A percentile compares a stretch with the other conserved stretches of the same genome.
Evolutionary conservation across 352 stramenopile species (phyloP).

Genomic region (Globisporangium cystogenes): DNA sequence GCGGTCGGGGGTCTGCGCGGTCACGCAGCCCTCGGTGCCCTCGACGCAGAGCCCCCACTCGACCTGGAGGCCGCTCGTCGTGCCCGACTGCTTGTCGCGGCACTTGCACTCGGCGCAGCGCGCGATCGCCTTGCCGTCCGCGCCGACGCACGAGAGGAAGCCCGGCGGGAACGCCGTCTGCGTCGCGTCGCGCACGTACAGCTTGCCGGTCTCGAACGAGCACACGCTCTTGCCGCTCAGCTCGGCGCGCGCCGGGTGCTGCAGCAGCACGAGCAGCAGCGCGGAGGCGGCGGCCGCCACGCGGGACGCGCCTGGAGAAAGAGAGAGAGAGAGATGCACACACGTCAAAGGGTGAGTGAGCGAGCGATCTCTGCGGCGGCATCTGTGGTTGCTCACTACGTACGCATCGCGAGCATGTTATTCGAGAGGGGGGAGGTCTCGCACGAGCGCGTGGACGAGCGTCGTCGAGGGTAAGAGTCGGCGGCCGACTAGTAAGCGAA

Average conservation of each 20-base stretch:
- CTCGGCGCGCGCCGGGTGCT: not conserved
- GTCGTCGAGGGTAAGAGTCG: not conserved
- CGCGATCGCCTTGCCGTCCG: conserved; percentile 8
- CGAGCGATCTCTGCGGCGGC: too few species aligned
- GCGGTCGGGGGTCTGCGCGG: conserved; percentile 11
- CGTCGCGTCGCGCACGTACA: conserved; percentile 28
- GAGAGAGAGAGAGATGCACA: too few species aligned
- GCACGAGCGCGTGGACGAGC: not conserved
- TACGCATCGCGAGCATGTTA: conserved; percentile 4
- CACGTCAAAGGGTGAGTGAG: too few species aligned
- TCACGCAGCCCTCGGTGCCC: conserved; percentile 10
- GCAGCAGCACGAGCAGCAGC: conserved; percentile 3
- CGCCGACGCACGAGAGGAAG: conserved; percentile 25
- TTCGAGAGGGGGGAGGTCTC: not conserved
- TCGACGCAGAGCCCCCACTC: conserved; percentile 18
- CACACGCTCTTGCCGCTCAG: conserved; percentile 9
- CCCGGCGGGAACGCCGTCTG: conserved; percentile 23
- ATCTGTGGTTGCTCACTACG: too few species aligned
- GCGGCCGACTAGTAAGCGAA: conserved; percentile 2
- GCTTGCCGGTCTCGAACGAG: conserved; percentile 4
- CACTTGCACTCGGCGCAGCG: conserved; percentile 28
- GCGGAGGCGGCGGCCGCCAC: not conserved
- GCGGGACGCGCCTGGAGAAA: conserved; percentile 1
- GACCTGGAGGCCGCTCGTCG: conserved; percentile 9
- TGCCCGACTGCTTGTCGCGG: conserved; percentile 19